Evolutionary conservation across 2,329 filamentous ascomycete genomes (phyloP), one percentile per base, ranked within the genome.

Genomic region (Colletotrichum tanaceti): DNA sequence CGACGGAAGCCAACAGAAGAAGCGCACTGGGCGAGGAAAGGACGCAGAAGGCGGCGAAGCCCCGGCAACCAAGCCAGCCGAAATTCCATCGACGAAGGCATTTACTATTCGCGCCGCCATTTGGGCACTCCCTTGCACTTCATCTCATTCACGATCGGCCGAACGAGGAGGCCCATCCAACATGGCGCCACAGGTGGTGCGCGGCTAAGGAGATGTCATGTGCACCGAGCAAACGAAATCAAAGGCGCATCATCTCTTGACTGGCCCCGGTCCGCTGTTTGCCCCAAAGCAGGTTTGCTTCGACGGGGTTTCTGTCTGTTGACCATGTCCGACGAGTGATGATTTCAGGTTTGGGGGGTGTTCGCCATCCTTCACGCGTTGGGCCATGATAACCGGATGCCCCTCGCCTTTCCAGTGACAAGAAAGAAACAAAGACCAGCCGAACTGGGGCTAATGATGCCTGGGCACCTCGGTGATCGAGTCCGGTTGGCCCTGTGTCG

Each of bases 391-490:
- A 13, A n/a, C 39, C 22, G 38, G 16, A 16, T 28, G 32, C 39
- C 11, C 20, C 20, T 35, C 18, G 28, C 28, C 28, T 6, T 53
- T 38, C 11, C 18, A 22, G 5, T 9, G 10, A 18, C 24, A 11
- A 38, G 11, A 10, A 22, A 13, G 55, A 58, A 52, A 44, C 28
- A 58, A 58, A 53, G 50, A 6, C 22, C 28, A 20, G 32, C 55
- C 47, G 55, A 43, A 38, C 43, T 47, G 16, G 55, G 28, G 14
- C 55, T 38, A 35, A 28, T n/a, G 13, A 13, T 24, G 32, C 7
- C 55, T 58, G 43, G 41, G 7, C 55, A 44, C 41, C 39, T 39
- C 43, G 28, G 28, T 32, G 28, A 32, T 32, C 54, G 54, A 58
- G 54, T 58, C 39, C 24, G 20, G 50, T 20, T 32, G 50, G 18